Evolutionary conservation across 176 grass and related monocot species (phyloP).

Genomic region (Puya raimondii): DNA sequence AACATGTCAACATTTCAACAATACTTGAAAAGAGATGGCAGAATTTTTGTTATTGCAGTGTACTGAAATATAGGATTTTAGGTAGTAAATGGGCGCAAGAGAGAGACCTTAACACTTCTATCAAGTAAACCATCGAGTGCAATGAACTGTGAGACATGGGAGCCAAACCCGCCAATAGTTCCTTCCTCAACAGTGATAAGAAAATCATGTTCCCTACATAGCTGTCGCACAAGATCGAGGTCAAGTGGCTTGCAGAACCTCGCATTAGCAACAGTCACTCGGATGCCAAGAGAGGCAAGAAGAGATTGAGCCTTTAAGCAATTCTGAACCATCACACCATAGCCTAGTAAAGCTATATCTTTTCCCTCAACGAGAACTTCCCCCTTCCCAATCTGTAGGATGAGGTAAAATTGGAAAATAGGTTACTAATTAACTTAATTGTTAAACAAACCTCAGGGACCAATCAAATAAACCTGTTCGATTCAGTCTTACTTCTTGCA

Average conservation of each 20-base stretch:
- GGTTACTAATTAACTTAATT: not conserved
- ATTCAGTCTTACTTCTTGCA: too few relatives aligned
- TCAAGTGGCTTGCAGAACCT: slow-evolving; percentile 84
- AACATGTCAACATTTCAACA: too few relatives aligned
- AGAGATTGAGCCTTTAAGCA: slow-evolving; percentile 66
- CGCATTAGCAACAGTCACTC: slow-evolving; percentile 55
- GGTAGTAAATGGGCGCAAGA: not conserved
- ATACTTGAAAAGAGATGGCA: too few relatives aligned
- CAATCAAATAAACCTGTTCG: too few relatives aligned
- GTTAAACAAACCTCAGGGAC: not conserved
- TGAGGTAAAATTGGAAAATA: not conserved
- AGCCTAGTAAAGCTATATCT: slow-evolving; percentile 60
- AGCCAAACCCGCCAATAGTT: slow-evolving; percentile 62
- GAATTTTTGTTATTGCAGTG: too few relatives aligned
- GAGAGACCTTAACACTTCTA: slow-evolving; percentile 39
- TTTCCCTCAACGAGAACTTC: slow-evolving; percentile 52
- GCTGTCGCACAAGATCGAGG: slow-evolving; percentile 47
- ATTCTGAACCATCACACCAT: slow-evolving; percentile 57
- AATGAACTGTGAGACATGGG: slow-evolving; percentile 71
- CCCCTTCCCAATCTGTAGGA: slow-evolving; percentile 60
- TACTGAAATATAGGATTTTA: too few relatives aligned
- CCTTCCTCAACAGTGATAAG: slow-evolving; percentile 80
- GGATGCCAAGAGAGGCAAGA: slow-evolving; percentile 51
- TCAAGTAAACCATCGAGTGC: slow-evolving; percentile 69
- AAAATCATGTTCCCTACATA: slow-evolving; percentile 52